These are phyloP conservation scores for Austroboletus rostrupii DNA, from an alignment of 1,284 basidiomycete species.

Conservation along the genomic window DNA sequence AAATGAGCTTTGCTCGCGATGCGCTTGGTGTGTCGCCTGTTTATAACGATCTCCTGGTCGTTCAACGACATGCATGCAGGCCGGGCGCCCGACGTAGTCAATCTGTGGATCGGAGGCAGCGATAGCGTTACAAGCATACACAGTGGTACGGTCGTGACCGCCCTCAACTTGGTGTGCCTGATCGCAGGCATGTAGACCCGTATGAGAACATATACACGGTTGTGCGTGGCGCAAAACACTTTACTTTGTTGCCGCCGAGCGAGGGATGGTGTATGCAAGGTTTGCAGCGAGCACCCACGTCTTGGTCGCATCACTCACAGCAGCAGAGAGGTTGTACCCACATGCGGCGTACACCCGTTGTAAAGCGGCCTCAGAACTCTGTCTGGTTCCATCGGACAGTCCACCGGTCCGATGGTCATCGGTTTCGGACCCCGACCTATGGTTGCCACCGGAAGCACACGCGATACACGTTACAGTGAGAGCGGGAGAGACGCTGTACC, in stretches of 20 bases:
- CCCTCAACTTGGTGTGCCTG: neutral
- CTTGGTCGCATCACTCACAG: constrained; percentile 6
- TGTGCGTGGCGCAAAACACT: constrained; percentile 78
- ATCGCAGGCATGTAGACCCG: constrained; percentile 53
- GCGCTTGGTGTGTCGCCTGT: constrained; percentile 59
- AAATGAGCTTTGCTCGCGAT: constrained; percentile 72
- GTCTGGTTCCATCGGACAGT: constrained; percentile 43
- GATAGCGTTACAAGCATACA: constrained; percentile 81
- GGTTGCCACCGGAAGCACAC: constrained; percentile 48
- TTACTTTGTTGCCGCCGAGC: constrained; percentile 81
- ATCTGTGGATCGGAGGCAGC: constrained; percentile 84
- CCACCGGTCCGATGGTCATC: constrained; percentile 72
- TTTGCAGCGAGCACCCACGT: constrained; percentile 29
- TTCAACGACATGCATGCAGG: constrained; percentile 37
- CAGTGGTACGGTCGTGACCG: constrained; percentile 50
- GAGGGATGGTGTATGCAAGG: constrained; percentile 82
- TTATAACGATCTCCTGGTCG: neutral
- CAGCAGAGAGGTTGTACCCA: constrained; percentile 60
- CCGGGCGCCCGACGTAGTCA: constrained; percentile 77
- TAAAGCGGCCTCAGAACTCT: constrained; percentile 33
- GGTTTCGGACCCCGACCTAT: constrained; percentile 50
- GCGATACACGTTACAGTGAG: constrained; percentile 64
- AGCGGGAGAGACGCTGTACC: constrained; percentile 80
- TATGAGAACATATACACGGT: constrained; percentile 93
- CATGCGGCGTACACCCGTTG: constrained; percentile 62